Base-by-base conservation (phyloP, 2,329 filamentous ascomycete genomes). In the Zelopaecilomyces penicillatus region DNA sequence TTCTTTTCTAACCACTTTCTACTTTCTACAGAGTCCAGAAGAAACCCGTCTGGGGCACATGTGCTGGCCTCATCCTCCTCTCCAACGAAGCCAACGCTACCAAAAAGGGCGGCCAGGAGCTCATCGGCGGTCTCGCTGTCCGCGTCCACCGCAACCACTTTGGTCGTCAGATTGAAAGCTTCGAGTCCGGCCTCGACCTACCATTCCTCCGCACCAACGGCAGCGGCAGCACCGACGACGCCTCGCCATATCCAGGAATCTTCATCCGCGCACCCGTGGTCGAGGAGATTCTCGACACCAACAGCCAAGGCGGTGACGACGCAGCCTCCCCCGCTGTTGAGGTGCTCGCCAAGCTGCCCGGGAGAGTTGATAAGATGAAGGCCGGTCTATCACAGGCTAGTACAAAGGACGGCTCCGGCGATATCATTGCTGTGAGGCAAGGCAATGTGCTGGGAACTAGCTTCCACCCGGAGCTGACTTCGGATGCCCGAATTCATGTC, bases 211-310 rank as follows among this genome's bases (percentile, higher is more conserved):
- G 53, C 10, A 60, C 54, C 10, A 55, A 56, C 4, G 59, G 55
- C 30, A 55, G 60, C 12, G 56, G 46, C 9, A 58, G 55, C 30
- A 55, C 60, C 12, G 56, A 46, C 9, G 41, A 32, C 19, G 47
- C 47, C n/a, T 33, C 51, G 0, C 54, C 57, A 0, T 97, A 94
- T 60, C 79, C 80, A 2, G 87, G 83, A 1, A 85, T 97, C 30
- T 98, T 98, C 64, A 98, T 98, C 57, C 78, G 93, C 6, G 93
- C 93, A 0, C 93, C 93, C 0, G 84, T 97, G 1, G 91, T 98
- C 1, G 90, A 97, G 63, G 83, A 83, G 59, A 68, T 97, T 1
- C 65, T 95, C 28, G 51, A 75, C 68, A 40, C 55, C 27, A 28
- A 9, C 10, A 9, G 10, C 26, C 36, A 37, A 19, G 19, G 26